Percentiles rank a stretch among this genome's conserved stretches.
These are phyloP conservation scores for Fusarium euwallaceae DNA, from an alignment of 2,329 filamentous ascomycete genomes.

Conservation along the genomic window DNA sequence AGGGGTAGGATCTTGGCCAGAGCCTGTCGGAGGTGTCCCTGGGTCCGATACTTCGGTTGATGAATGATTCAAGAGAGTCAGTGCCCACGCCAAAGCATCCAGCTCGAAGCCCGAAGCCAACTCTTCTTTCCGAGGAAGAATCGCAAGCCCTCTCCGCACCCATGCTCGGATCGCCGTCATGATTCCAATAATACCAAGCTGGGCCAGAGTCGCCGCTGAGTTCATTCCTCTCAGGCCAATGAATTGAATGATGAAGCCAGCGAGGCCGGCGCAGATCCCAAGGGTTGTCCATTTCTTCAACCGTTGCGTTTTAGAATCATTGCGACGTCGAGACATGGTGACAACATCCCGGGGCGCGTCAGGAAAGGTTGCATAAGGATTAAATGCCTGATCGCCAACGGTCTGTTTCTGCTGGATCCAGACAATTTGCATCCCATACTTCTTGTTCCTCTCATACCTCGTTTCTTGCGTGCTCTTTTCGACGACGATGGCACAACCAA, in stretches of 20 bases:
- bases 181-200: neutral
- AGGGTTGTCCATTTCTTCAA: neutral
- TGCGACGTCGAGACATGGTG: neutral
- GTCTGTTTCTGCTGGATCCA: constrained; percentile 49
- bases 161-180: constrained; percentile 1
- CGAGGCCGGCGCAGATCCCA: neutral
- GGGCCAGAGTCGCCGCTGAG: constrained; percentile 2
- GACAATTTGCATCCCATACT: constrained; percentile 28
- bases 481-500: too few species aligned
- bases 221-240: constrained; percentile 20
- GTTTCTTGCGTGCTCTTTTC: too few species aligned
- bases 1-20: too few species aligned
- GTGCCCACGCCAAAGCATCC: neutral
- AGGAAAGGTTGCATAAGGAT: constrained; percentile 36
- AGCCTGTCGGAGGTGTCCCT: too few species aligned
- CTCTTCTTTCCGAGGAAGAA: rapidly evolving
- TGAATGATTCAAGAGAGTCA: neutral
- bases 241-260: constrained; percentile 9
- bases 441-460: too few species aligned
- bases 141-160: neutral
- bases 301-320: too few species aligned
- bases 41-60: too few species aligned
- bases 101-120: neutral
- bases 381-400: constrained; percentile 48
- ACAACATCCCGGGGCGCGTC: rapidly evolving